phyloP scores from a whole-genome alignment of 805 yeast genomes.

The Spathaspora hagerdaliae region DNA sequence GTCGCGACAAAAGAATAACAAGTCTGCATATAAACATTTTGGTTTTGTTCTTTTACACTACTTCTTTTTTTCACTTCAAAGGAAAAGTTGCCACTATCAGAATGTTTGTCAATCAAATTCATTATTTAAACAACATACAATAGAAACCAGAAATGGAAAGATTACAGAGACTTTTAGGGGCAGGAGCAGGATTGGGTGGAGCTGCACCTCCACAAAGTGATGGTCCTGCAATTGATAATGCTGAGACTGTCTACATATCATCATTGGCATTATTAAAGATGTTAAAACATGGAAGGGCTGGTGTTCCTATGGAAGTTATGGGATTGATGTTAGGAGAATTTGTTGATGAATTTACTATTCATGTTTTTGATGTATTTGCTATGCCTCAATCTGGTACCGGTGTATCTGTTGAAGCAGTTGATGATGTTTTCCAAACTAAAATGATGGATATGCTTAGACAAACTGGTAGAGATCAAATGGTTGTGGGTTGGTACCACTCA shows the following conservation, averaged over 20 bases:
- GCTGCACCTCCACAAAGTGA: slow-evolving; percentile 48
- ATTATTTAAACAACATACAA: background rate
- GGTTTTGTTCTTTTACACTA: too few species aligned
- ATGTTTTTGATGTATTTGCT: slow-evolving; percentile 97
- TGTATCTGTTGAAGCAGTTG: slow-evolving; percentile 98
- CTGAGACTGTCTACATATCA: slow-evolving; percentile 95
- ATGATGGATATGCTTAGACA: slow-evolving; percentile 99
- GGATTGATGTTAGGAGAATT: slow-evolving; percentile 98
- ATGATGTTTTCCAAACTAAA: slow-evolving; percentile 95
- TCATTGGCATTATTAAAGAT: slow-evolving; percentile 91
- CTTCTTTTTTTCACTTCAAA: background rate
- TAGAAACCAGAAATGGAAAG: slow-evolving; percentile 35
- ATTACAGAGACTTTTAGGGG: slow-evolving; percentile 45
- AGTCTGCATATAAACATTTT: background rate
- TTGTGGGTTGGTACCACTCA: slow-evolving; percentile 99
- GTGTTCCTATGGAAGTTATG: slow-evolving; percentile 82
- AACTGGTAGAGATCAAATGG: slow-evolving; percentile 99
- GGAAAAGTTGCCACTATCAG: slow-evolving; percentile 1
- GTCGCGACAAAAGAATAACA: background rate
- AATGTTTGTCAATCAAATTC: background rate
- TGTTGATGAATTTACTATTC: slow-evolving; percentile 94
- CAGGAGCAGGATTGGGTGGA: slow-evolving; percentile 43
- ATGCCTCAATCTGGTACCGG: slow-evolving; percentile 99
- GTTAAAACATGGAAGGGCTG: slow-evolving; percentile 96
- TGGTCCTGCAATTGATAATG: slow-evolving; percentile 84